These are phyloP conservation scores for Pisolithus orientalis DNA, from an alignment of 768 basidiomycete species.

Conservation along the genomic window DNA sequence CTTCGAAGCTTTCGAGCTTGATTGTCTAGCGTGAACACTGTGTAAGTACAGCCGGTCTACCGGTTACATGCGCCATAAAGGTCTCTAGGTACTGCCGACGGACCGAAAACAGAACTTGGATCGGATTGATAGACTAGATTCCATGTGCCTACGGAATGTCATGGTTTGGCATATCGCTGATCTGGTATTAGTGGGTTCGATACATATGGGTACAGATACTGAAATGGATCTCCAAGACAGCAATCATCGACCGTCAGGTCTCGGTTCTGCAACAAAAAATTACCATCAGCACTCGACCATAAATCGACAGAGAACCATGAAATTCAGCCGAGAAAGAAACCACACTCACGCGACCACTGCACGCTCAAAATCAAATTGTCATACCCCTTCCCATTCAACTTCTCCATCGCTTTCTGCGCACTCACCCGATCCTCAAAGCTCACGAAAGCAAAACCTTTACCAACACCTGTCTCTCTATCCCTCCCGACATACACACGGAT, in stretches of 20 bases:
- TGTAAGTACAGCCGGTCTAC: too few species aligned
- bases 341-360: conserved; percentile 56
- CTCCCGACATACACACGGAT: conserved; percentile 90
- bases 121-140: too few species aligned
- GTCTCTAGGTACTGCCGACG: too few species aligned
- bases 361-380: conserved; percentile 81
- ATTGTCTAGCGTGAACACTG: too few species aligned
- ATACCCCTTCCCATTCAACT: conserved; percentile 87
- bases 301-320: neutral
- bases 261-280: conserved; percentile 29
- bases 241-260: conserved; percentile 34
- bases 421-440: conserved; percentile 79
- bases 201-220: conserved; percentile 4
- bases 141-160: too few species aligned
- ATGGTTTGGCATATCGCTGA: too few species aligned
- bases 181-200: neutral
- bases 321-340: neutral
- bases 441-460: conserved; percentile 97
- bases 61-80: too few species aligned
- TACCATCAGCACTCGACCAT: neutral
- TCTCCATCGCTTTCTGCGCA: conserved; percentile 87
- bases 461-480: conserved; percentile 89
- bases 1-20: too few species aligned
- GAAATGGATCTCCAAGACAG: neutral
- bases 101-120: too few species aligned